Conservation (phyloP, 1,284 basidiomycete species). For the Ceratobasidium sp. region DNA sequence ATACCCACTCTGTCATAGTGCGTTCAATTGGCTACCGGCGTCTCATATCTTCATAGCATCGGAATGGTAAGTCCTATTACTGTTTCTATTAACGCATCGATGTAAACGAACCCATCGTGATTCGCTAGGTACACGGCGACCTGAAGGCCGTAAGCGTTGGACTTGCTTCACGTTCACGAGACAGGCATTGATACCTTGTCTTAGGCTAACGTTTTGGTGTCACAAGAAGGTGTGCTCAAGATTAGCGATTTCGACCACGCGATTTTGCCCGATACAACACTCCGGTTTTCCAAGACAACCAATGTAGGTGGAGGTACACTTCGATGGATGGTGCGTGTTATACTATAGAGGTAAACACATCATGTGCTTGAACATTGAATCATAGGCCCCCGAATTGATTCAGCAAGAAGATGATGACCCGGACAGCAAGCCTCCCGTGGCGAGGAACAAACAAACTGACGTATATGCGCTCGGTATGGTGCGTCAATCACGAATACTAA, state of each 20-base stretch:
- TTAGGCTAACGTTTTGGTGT: slow-evolving; percentile 20
- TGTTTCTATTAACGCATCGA: too few species aligned
- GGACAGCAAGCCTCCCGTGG: too few species aligned
- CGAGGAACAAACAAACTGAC: slow-evolving; percentile 12
- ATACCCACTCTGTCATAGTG: neutral
- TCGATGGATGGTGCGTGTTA: slow-evolving; percentile 28
- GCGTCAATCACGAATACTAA: neutral
- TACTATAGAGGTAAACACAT: too few species aligned
- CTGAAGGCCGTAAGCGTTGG: slow-evolving; percentile 8
- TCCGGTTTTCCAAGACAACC: slow-evolving; percentile 18
- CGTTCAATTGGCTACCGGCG: slow-evolving; percentile 5
- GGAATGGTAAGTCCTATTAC: neutral
- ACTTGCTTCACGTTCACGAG: neutral
- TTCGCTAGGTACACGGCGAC: slow-evolving; percentile 15
- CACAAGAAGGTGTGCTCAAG: neutral
- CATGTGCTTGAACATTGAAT: too few species aligned
- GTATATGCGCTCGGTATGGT: slow-evolving; percentile 36
- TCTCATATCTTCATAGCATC: slow-evolving; percentile 11
- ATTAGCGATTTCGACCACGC: slow-evolving; percentile 31
- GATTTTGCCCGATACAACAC: slow-evolving; percentile 7
- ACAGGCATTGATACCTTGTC: neutral
- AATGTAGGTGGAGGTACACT: slow-evolving; percentile 31
- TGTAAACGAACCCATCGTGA: neutral
- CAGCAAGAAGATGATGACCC: neutral
- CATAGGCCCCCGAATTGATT: slow-evolving; percentile 19